Evolutionary conservation across 2,329 filamentous ascomycete species (phyloP).

Genomic region (Pyrenophora graminea): DNA sequence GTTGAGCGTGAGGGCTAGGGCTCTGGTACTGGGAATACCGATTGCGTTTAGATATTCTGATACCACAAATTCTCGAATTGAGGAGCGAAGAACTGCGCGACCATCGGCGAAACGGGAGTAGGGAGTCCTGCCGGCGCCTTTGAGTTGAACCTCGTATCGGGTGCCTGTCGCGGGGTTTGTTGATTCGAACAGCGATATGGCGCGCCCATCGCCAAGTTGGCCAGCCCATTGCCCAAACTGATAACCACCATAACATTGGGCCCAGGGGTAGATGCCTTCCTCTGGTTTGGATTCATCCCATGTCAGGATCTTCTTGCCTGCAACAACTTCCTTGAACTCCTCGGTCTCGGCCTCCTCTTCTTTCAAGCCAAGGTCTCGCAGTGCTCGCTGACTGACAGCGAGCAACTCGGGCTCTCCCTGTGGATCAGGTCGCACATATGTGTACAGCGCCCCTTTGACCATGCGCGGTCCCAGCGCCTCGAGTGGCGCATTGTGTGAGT

Average conservation of each 20-base stretch:
- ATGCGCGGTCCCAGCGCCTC: constrained; percentile 76
- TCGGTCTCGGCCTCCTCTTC: constrained; percentile 69
- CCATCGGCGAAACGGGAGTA: constrained; percentile 97
- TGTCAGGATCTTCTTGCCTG: constrained; percentile 81
- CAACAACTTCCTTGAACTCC: constrained; percentile 76
- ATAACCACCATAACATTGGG: constrained; percentile 91
- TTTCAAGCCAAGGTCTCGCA: constrained; percentile 79
- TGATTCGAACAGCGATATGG: constrained; percentile 90
- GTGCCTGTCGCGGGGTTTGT: constrained; percentile 72
- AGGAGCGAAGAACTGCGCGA: constrained; percentile 87
- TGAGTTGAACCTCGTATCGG: constrained; percentile 89
- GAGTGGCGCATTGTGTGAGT: constrained; percentile 80
- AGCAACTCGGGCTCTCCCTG: constrained; percentile 77
- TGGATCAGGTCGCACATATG: constrained; percentile 82
- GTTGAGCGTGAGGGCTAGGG: constrained; percentile 80
- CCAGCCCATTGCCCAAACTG: constrained; percentile 83
- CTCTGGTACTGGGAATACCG: constrained; percentile 82
- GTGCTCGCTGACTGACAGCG: constrained; percentile 75
- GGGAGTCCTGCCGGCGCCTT: constrained; percentile 89
- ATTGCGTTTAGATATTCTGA: constrained; percentile 88
- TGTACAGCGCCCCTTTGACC: constrained; percentile 84
- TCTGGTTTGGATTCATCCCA: constrained; percentile 65
- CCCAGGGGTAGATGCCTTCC: constrained; percentile 86
- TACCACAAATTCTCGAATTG: constrained; percentile 91
- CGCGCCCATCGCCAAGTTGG: constrained; percentile 90